These are phyloP conservation scores for Zymoseptoria tritici DNA, from an alignment of 2,329 filamentous ascomycete species.

Conservation along the genomic window DNA sequence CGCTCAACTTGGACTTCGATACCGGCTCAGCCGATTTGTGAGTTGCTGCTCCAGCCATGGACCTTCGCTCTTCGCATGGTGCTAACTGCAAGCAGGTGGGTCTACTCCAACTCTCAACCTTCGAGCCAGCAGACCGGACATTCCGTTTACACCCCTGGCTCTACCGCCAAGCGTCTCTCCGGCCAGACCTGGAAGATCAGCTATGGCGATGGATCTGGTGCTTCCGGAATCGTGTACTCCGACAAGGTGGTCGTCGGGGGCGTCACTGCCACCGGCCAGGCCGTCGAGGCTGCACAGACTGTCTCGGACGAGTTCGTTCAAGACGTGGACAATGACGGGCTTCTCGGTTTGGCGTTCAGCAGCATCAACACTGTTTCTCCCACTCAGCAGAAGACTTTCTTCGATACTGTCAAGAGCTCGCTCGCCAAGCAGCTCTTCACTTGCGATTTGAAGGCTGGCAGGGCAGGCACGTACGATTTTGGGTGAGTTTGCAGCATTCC, in stretches of 20 bases:
- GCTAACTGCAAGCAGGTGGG: conserved; percentile 45
- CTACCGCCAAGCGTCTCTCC: conserved; percentile 32
- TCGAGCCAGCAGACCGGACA: conserved; percentile 47
- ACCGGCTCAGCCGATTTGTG: conserved; percentile 63
- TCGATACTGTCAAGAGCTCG: conserved; percentile 49
- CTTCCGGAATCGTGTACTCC: conserved; percentile 57
- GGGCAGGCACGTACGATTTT: conserved; percentile 49
- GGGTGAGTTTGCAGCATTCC: conserved; percentile 40
- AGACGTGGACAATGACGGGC: conserved; percentile 50
- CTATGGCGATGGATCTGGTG: conserved; percentile 60
- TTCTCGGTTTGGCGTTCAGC: conserved; percentile 55
- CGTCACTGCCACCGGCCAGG: conserved; percentile 53
- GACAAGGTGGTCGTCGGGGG: conserved; percentile 57
- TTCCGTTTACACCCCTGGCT: conserved; percentile 48
- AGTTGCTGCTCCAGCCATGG: conserved; percentile 23
- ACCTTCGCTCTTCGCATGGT: neutral
- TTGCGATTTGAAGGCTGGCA: conserved; percentile 48
- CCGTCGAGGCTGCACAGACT: conserved; percentile 56
- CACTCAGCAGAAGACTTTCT: conserved; percentile 48
- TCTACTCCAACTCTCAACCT: conserved; percentile 54
- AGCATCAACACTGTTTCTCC: conserved; percentile 52
- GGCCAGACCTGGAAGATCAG: conserved; percentile 36
- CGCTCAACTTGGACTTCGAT: conserved; percentile 61
- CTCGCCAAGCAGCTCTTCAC: conserved; percentile 51
- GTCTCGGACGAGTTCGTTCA: conserved; percentile 48